Conservation (phyloP, 2,329 filamentous ascomycete genomes). For the Diplocarpon mali region DNA sequence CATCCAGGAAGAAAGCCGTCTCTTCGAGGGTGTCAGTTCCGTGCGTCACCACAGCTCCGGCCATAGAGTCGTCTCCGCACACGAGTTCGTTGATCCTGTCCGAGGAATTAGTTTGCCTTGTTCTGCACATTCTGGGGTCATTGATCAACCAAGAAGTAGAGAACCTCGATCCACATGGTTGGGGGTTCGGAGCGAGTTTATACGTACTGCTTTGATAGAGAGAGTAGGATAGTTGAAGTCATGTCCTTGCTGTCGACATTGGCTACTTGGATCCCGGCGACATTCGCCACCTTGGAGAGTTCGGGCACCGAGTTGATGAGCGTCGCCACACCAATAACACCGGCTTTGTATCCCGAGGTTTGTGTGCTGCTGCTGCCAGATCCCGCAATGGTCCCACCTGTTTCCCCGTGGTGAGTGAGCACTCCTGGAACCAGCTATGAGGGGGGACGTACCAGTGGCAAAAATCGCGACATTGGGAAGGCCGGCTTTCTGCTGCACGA, state of each 20-base stretch:
- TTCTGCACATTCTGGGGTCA: not conserved
- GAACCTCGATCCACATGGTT: too few species aligned
- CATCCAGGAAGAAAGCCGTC: slow-evolving; percentile 50
- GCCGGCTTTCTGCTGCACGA: not conserved
- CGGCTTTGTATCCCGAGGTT: slow-evolving; percentile 43
- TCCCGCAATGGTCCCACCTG: slow-evolving; percentile 49
- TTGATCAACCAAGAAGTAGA: too few species aligned
- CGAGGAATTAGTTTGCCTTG: too few species aligned
- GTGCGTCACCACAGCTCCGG: slow-evolving; percentile 48
- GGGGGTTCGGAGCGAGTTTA: too few species aligned
- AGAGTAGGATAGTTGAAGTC: slow-evolving; percentile 37
- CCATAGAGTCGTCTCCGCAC: slow-evolving; percentile 25
- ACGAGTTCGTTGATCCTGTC: slow-evolving; percentile 34
- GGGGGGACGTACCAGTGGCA: not conserved
- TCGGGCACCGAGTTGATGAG: slow-evolving; percentile 45
- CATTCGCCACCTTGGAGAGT: slow-evolving; percentile 42
- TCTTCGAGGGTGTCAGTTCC: slow-evolving; percentile 57
- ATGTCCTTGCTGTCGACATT: slow-evolving; percentile 38
- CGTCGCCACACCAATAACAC: slow-evolving; percentile 25
- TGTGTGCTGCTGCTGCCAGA: slow-evolving; percentile 36
- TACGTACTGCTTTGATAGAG: slow-evolving; percentile 31
- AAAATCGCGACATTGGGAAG: not conserved
- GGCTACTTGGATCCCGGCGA: slow-evolving; percentile 40
- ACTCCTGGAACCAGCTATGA: not conserved
- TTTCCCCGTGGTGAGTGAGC: not conserved